Base-by-base conservation (phyloP, 805 yeast genomes). In the Sungouiozyma ichnusensis region DNA sequence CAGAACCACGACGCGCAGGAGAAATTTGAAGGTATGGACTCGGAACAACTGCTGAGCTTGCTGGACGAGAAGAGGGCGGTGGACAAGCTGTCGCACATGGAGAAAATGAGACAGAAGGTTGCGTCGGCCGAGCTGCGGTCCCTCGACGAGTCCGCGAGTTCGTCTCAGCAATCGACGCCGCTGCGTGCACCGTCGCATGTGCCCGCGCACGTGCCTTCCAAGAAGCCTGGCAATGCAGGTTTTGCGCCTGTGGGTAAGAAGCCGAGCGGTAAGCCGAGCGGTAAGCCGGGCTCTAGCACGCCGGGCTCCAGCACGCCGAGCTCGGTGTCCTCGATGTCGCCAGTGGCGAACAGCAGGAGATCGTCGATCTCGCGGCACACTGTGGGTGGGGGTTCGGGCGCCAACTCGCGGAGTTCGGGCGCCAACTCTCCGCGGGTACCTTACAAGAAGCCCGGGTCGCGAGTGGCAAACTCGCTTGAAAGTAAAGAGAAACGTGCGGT, bases 21-120 rank as follows among this genome's bases (percentile, higher is more conserved):
- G 13, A 44, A 47, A 37, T 41, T 55, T 9, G 42, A 42, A 8
- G 47, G 38, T 16, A 15, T 45, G 14, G 45, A 45, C 16, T 45
- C 42, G 9, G 42, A 43, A 4, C 57, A 53, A 33, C 16, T 56
- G 33, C n/a, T 8, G 2, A 54, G 48, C 18, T 46, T 58, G 54
- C 19, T 54, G 4, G 49, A 49, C n/a, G 65, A 60, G 35, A 54
- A 58, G 37, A 41, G 50, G 36, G 47, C 51, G 6, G 57, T 52
- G 2, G 65, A 60, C 33, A 55, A 48, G 40, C 38, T 55, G 8
- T 38, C 52, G 2, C 44, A 47, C 42, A 18, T 49, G 24, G 59
- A 53, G 20, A 42, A 33, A 31, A 40, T 39, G 35, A 42, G 45
- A 35, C 29, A 34, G 27, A 34, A 16, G 34, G n/a, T 2, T 3